Evolutionary conservation across 1,284 basidiomycete genomes (phyloP).

Genomic region (Laetiporus sulphureus): DNA sequence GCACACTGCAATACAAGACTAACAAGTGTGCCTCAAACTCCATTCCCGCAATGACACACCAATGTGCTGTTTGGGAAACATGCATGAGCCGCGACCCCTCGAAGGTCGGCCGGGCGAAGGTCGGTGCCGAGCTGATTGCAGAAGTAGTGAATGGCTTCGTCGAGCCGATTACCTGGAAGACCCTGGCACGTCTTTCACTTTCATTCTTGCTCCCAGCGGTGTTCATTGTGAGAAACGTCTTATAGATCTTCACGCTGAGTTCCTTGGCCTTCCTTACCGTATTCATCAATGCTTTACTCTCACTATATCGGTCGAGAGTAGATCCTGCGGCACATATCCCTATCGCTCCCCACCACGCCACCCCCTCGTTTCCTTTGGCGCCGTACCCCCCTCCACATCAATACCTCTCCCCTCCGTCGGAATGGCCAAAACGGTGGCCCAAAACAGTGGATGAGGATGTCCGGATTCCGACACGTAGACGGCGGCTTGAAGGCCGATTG

Average conservation of each 20-base stretch:
- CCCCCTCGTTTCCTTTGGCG: constrained; percentile 33
- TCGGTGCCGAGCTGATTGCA: constrained; percentile 92
- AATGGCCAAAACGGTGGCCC: constrained; percentile 33
- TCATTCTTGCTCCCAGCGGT: not conserved
- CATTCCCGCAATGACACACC: constrained; percentile 79
- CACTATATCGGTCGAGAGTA: constrained; percentile 63
- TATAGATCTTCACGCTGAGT: constrained; percentile 70
- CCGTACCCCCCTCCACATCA: constrained; percentile 38
- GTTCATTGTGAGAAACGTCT: too few species aligned
- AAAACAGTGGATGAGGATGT: constrained; percentile 13
- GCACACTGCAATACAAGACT: constrained; percentile 70
- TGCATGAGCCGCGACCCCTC: constrained; percentile 95
- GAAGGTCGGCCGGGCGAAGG: constrained; percentile 81
- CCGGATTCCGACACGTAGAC: constrained; percentile 45
- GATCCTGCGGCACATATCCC: constrained; percentile 14
- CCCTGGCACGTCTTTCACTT: constrained; percentile 47
- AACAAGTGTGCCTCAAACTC: constrained; percentile 78
- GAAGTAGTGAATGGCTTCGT: constrained; percentile 96
- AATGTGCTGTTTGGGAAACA: constrained; percentile 87
- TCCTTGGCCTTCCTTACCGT: constrained; percentile 76
- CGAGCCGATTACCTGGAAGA: constrained; percentile 96
- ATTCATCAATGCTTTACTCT: constrained; percentile 79
- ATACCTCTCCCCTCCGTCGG: constrained; percentile 33
- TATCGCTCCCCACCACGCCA: constrained; percentile 9
- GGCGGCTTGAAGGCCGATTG: constrained; percentile 56